Base-by-base conservation (phyloP, 2,329 filamentous ascomycete genomes). In the Penicillium hesseltinei region DNA sequence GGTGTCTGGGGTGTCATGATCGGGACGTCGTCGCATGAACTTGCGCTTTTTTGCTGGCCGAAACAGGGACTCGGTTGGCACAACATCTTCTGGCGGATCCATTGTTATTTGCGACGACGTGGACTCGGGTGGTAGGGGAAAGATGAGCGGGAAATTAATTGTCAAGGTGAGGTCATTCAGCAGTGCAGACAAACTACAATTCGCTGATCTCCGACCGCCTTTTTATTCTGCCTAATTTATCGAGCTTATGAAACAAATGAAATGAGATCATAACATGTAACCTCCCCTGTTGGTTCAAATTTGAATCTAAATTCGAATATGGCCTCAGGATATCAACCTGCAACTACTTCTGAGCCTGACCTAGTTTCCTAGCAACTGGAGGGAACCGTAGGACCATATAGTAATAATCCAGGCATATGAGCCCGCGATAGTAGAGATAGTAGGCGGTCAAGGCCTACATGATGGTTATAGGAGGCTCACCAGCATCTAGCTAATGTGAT, bases 1-100 rank as follows among this genome's bases (percentile, higher is more conserved):
- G 35, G 59, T 35, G 31, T 47, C 45, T 23, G 15, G 13, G 15
- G 9, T 53, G 15, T 62, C 58, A 49, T 62, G 51, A 36, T 67
- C 62, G 5, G 56, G 67, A 51, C 80, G 76, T 62, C 77, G 79
- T 54, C 80, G 79, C 60, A 79, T 72, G 52, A 81, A 77, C 64
- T 81, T 83, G 59, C 80, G 74, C 54, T 77, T 76, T 70, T 83
- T 84, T 8, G 73, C 73, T 17, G 80, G 73, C 33, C 80, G 74
- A 62, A 82, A 82, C 13, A 78, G 59, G 7, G 77, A 64, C 42
- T 74, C 71, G 5, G 33, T 38, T 38, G 71, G 58, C 0, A 57
- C 36, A 39, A 58, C 33, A 19, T 63, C 57, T 8, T 58, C 38
- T 21, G 73, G 65, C 3, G 67, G 58, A 43, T 74, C 66, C 73